Percentiles rank a stretch among this genome's conserved stretches.
These are phyloP conservation scores for Termitomyces sp. DNA, from an alignment of 1,284 basidiomycete genomes.

Conservation along the genomic window DNA sequence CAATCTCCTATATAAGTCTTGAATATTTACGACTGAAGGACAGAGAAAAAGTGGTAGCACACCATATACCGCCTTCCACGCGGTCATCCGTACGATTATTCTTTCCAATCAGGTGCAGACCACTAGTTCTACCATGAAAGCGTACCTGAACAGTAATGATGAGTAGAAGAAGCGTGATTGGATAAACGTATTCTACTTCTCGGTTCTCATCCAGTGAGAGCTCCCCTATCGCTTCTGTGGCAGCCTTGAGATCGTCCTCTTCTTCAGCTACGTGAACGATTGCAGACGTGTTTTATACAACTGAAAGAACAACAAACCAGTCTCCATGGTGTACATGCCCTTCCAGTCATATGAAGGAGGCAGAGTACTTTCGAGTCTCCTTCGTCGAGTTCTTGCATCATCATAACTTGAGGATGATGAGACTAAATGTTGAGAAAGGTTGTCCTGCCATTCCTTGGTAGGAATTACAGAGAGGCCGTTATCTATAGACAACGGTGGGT, in stretches of 20 bases:
- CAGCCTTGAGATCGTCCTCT: constrained; percentile 42
- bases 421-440: constrained; percentile 51
- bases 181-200: constrained; percentile 43
- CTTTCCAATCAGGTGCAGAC: constrained; percentile 68
- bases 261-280: constrained; percentile 24
- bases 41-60: constrained; percentile 14
- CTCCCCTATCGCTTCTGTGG: constrained; percentile 60
- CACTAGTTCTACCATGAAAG: constrained; percentile 70
- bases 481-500: constrained; percentile 33
- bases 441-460: constrained; percentile 74
- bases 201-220: constrained; percentile 79
- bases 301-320: constrained; percentile 27
- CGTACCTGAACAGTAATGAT: constrained; percentile 47
- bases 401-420: constrained; percentile 24
- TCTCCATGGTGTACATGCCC: constrained; percentile 51
- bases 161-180: background rate
- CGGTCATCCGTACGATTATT: constrained; percentile 62
- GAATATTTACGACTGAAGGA: background rate
- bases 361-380: constrained; percentile 32
- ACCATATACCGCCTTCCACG: constrained; percentile 75
- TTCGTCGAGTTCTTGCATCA: constrained; percentile 28
- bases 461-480: constrained; percentile 57
- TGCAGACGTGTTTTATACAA: background rate
- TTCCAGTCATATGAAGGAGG: constrained; percentile 39
- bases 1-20: constrained; percentile 49